A percentile compares a stretch with the other conserved stretches of the same genome.
Evolutionary conservation across 192 early-diverging fungal genomes (phyloP).

Genomic region (Dispira simplex): DNA sequence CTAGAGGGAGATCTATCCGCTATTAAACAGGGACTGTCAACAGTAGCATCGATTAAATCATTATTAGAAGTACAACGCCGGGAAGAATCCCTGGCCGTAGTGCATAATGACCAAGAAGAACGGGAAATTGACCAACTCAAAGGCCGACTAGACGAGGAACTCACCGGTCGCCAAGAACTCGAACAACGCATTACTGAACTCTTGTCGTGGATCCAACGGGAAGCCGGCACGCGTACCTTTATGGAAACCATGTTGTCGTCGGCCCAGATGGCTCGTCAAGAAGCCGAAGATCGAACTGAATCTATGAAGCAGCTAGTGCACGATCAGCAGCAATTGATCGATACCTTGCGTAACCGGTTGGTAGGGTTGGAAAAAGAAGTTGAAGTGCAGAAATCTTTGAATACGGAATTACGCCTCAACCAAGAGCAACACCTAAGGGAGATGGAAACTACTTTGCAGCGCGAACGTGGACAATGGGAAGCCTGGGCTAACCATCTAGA

Average conservation of each 20-base stretch:
- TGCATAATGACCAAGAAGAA: background rate
- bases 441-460: background rate
- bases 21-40: conserved; percentile 2
- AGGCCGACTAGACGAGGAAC: conserved; percentile 1
- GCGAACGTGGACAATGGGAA: conserved; percentile 1
- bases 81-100: background rate
- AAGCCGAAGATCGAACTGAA: background rate
- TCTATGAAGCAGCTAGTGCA: conserved; percentile 1
- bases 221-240: conserved; percentile 5
- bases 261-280: conserved; percentile 7
- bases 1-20: conserved; percentile 3
- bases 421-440: conserved; percentile 1
- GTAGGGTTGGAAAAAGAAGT: background rate
- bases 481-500: conserved; percentile 3
- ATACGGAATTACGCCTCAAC: conserved; percentile 1
- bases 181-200: conserved; percentile 6
- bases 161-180: conserved; percentile 1
- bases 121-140: background rate
- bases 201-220: conserved; percentile 5
- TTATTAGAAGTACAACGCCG: background rate
- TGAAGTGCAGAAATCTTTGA: conserved; percentile 4
- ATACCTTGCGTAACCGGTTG: background rate
- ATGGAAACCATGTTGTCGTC: conserved; percentile 8
- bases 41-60: background rate
- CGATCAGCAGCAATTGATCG: conserved; percentile 9